Evolutionary conservation across 352 stramenopile genomes (phyloP).

Genomic region (Globisporangium spiculum): DNA sequence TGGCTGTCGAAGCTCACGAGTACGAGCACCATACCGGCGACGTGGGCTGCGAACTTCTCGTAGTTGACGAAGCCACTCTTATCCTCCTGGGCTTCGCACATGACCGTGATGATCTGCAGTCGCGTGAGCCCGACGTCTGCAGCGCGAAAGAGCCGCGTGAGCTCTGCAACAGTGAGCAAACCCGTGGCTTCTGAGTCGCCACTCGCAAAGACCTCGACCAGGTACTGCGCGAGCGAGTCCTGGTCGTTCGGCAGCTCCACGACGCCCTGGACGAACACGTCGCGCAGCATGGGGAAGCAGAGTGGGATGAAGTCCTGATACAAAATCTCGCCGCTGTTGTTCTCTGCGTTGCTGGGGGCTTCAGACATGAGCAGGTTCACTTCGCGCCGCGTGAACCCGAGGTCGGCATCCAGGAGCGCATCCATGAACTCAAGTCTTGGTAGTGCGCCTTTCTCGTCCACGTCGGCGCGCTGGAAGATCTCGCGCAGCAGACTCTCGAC

Average conservation of each 20-base stretch:
- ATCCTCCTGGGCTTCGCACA: slow-evolving; percentile 73
- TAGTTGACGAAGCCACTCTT: slow-evolving; percentile 75
- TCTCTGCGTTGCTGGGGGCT: slow-evolving; percentile 28
- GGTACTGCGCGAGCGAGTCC: slow-evolving; percentile 63
- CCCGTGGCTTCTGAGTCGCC: slow-evolving; percentile 62
- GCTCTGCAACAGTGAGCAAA: slow-evolving; percentile 54
- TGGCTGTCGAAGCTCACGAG: slow-evolving; percentile 70
- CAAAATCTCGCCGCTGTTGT: slow-evolving; percentile 25
- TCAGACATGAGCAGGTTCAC: slow-evolving; percentile 81
- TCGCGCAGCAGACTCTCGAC: slow-evolving; percentile 76
- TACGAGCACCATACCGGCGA: slow-evolving; percentile 65
- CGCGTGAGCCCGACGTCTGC: slow-evolving; percentile 73
- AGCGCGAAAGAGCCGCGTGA: slow-evolving; percentile 51
- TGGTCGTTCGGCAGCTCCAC: slow-evolving; percentile 65
- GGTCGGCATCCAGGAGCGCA: slow-evolving; percentile 60
- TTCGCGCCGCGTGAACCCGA: slow-evolving; percentile 63
- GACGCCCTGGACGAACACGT: slow-evolving; percentile 52
- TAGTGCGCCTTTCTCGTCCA: slow-evolving; percentile 47
- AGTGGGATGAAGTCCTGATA: slow-evolving; percentile 61
- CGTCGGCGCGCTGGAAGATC: slow-evolving; percentile 68
- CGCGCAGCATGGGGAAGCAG: slow-evolving; percentile 56
- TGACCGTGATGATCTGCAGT: slow-evolving; percentile 67
- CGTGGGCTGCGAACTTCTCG: slow-evolving; percentile 63
- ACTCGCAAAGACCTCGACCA: slow-evolving; percentile 73
- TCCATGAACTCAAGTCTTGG: slow-evolving; percentile 61